Conservation (phyloP, 179 eudicot genomes). For the Monotropa hypopitys region DNA sequence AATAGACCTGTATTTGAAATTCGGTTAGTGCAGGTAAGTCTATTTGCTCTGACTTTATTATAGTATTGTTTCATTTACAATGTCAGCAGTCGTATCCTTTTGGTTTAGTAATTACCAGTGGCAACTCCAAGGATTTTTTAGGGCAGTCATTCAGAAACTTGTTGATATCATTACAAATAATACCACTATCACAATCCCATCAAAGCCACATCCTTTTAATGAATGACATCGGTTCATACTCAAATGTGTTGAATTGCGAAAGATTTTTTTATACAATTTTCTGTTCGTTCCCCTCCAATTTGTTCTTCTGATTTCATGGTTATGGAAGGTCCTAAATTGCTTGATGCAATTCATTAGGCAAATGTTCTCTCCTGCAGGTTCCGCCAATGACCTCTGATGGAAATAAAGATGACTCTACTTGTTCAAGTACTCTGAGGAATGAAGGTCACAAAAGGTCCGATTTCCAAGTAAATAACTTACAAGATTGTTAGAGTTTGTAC, state of each 20-base stretch:
- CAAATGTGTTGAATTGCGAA: too few species aligned
- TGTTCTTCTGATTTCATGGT: not conserved
- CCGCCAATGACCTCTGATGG: conserved; percentile 26
- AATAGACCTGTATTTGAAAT: conserved; percentile 84
- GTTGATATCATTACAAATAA: not conserved
- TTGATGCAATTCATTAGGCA: not conserved
- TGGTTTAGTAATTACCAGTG: not conserved
- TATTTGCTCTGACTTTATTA: not conserved
- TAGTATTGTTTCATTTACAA: not conserved
- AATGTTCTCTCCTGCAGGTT: conserved; percentile 33
- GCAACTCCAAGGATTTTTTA: not conserved
- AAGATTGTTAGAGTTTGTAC: too few species aligned
- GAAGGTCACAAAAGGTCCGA: conserved; percentile 27
- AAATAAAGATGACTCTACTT: conserved; percentile 21
- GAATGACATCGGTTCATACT: not conserved
- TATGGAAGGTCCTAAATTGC: not conserved
- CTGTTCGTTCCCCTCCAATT: not conserved
- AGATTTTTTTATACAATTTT: not conserved
- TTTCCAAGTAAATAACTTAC: not conserved
- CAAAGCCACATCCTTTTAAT: not conserved
- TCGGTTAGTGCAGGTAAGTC: conserved; percentile 82
- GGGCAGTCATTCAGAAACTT: not conserved
- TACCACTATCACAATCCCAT: not conserved
- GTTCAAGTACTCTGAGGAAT: conserved; percentile 14
- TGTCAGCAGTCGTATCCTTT: not conserved